Conservation (phyloP, 2,329 filamentous ascomycete genomes). For the Neurospora crassa region DNA sequence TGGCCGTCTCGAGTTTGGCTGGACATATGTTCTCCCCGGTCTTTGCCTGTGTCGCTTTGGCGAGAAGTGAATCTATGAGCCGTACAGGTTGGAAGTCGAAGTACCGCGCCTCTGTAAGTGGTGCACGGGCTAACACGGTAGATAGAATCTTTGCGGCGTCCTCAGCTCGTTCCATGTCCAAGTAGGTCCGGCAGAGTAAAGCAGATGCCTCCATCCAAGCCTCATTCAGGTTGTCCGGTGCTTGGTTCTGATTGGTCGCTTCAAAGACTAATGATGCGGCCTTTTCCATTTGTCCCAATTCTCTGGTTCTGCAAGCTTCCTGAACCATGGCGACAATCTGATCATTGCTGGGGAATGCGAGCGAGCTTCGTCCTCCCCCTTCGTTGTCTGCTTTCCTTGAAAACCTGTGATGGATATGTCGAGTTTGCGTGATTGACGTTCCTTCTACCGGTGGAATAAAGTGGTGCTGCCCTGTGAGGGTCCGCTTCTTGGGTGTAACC, state of each 20-base stretch:
- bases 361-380: neutral
- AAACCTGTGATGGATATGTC: neutral
- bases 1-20: constrained; percentile 16
- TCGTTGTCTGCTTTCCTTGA: neutral
- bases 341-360: constrained; percentile 7
- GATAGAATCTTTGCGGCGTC: constrained; percentile 25
- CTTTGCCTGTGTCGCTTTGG: constrained; percentile 7
- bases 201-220: constrained; percentile 18
- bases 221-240: constrained; percentile 5
- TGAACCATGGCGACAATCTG: constrained; percentile 11
- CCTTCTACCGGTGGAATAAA: neutral
- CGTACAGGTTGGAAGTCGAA: constrained; percentile 26
- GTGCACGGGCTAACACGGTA: constrained; percentile 17
- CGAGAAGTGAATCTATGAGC: constrained; percentile 23
- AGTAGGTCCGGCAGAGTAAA: constrained; percentile 25
- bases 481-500: neutral
- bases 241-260: constrained; percentile 2
- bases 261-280: constrained; percentile 8
- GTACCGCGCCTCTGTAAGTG: constrained; percentile 25
- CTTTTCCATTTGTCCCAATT: neutral
- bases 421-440: neutral
- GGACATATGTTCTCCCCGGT: constrained; percentile 1
- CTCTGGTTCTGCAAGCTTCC: constrained; percentile 9
- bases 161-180: constrained; percentile 20
- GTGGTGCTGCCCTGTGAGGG: neutral